These are phyloP conservation scores for Arthrobotrys sinensis DNA, from an alignment of 2,329 filamentous ascomycete species.

Conservation along the genomic window DNA sequence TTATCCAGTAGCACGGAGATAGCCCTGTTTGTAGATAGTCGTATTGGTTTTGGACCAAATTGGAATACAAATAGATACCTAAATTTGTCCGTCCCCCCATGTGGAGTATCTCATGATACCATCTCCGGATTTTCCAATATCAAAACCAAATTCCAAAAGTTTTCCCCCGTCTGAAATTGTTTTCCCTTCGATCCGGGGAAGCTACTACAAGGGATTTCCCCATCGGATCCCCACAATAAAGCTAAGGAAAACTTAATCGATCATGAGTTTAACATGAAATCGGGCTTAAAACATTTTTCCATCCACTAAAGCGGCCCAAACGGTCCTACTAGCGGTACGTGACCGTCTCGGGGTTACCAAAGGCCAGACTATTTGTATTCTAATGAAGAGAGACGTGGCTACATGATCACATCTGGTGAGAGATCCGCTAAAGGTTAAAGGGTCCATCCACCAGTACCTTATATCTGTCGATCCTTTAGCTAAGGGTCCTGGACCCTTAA, in stretches of 20 bases:
- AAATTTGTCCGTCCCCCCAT: constrained; percentile 33
- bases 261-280: constrained; percentile 51
- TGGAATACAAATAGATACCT: constrained; percentile 31
- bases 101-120: constrained; percentile 43
- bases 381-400: not conserved
- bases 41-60: not conserved
- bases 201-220: constrained; percentile 18
- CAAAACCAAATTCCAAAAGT: constrained; percentile 1
- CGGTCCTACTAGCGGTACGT: constrained; percentile 28
- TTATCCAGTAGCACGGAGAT: constrained; percentile 54
- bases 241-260: constrained; percentile 31
- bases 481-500: constrained; percentile 35
- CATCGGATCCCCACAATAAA: constrained; percentile 18
- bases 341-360: constrained; percentile 42
- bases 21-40: constrained; percentile 27
- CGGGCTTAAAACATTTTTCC: constrained; percentile 40
- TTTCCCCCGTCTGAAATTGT: constrained; percentile 27
- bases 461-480: constrained; percentile 39
- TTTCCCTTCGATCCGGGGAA: constrained; percentile 47
- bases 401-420: constrained; percentile 58
- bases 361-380: constrained; percentile 23
- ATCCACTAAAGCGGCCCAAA: constrained; percentile 39
- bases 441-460: constrained; percentile 55
- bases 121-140: constrained; percentile 12
- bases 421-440: constrained; percentile 38